Evolutionary conservation across 108 stramenopile genomes (phyloP).

Genomic region (Cyclotella atomus): DNA sequence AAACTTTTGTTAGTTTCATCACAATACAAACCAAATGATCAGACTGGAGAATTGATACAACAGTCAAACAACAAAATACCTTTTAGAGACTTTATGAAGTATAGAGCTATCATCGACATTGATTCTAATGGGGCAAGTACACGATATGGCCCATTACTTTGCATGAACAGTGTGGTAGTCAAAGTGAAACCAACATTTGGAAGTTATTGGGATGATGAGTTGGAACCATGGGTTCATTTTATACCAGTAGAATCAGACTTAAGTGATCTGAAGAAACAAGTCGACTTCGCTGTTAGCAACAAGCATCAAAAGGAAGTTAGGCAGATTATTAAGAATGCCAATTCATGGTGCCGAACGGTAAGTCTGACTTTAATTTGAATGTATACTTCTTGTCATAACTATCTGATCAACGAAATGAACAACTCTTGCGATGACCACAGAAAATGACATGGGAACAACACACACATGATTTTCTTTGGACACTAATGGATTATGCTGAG

Average conservation of each 20-base stretch:
- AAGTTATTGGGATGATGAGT: constrained; percentile 33
- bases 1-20: constrained; percentile 15
- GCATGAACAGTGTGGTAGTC: constrained; percentile 42
- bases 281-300: constrained; percentile 18
- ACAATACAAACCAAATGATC: constrained; percentile 14
- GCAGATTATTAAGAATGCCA: constrained; percentile 35
- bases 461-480: constrained; percentile 34
- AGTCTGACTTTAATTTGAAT: not conserved
- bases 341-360: constrained; percentile 29
- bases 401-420: not conserved
- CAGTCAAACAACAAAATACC: constrained; percentile 19
- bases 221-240: constrained; percentile 36
- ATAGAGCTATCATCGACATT: constrained; percentile 34
- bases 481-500: constrained; percentile 39
- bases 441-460: constrained; percentile 42
- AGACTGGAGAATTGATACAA: constrained; percentile 27
- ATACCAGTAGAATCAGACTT: constrained; percentile 35
- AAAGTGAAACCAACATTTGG: constrained; percentile 26
- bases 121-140: constrained; percentile 27
- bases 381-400: not conserved
- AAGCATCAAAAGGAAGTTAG: constrained; percentile 12
- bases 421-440: not conserved
- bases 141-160: constrained; percentile 25
- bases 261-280: constrained; percentile 13
- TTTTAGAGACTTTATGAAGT: constrained; percentile 39